Conservation (phyloP, 2,329 filamentous ascomycete species). For the Calonectria fujianensis region DNA sequence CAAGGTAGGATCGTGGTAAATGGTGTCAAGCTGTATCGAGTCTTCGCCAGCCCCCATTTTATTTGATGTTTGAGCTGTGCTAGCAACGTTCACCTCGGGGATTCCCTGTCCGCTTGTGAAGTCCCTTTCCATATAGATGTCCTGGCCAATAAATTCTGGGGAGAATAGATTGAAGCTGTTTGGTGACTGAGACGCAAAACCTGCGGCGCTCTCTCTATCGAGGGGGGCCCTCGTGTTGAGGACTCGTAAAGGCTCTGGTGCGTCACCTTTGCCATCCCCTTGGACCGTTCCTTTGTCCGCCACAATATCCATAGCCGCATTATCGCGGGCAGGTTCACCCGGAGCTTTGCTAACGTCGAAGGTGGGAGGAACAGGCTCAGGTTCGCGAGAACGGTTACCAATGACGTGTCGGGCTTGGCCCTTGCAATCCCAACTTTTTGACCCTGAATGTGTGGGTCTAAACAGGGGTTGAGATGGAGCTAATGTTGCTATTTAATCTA, state of each 20-base stretch:
- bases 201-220: neutral
- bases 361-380: neutral
- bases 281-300: neutral
- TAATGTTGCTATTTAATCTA: neutral
- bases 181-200: neutral
- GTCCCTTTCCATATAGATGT: neutral
- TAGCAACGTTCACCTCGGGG: neutral
- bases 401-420: neutral
- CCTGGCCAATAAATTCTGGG: neutral
- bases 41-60: neutral
- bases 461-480: neutral
- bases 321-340: neutral
- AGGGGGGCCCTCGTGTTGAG: neutral
- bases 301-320: neutral
- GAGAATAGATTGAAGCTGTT: neutral
- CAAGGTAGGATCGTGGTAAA: neutral
- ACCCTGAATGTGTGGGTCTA: neutral
- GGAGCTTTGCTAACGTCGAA: neutral
- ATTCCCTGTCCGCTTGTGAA: neutral
- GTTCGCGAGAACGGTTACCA: neutral
- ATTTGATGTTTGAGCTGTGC: neutral
- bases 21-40: neutral
- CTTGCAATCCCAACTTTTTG: neutral
- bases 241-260: neutral
- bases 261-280: neutral